These are phyloP conservation scores for Phytopythium helicoides DNA, from an alignment of 352 stramenopile species.

Conservation along the genomic window DNA sequence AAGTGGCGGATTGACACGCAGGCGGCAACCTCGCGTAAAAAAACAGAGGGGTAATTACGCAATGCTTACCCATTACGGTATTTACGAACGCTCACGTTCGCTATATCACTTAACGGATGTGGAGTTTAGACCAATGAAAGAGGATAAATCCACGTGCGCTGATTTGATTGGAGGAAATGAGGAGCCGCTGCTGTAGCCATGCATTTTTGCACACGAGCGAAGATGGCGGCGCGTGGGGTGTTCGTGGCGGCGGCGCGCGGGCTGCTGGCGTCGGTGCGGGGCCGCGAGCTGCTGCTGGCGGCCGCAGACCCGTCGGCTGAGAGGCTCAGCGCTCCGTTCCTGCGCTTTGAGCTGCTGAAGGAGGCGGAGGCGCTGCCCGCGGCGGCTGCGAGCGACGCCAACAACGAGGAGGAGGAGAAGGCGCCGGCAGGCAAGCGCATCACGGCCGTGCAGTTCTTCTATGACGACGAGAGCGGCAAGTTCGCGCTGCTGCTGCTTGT, in stretches of 20 bases:
- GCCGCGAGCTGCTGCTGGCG: slow-evolving; percentile 61
- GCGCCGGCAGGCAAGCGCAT: slow-evolving; percentile 36
- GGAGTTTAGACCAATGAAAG: too few relatives aligned
- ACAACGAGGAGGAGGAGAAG: slow-evolving; percentile 18
- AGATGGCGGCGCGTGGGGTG: slow-evolving; percentile 48
- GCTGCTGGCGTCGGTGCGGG: slow-evolving; percentile 46
- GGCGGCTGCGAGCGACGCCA: slow-evolving; percentile 7
- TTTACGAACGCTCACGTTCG: too few relatives aligned
- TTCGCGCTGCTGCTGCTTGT: slow-evolving; percentile 59
- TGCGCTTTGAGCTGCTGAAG: slow-evolving; percentile 50
- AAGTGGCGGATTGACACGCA: background rate
- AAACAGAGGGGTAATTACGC: too few relatives aligned
- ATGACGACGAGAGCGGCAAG: slow-evolving; percentile 9
- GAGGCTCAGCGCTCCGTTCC: slow-evolving; percentile 8
- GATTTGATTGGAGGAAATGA: too few relatives aligned
- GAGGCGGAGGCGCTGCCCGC: slow-evolving; percentile 17
- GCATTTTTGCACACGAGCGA: too few relatives aligned
- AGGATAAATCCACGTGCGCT: too few relatives aligned
- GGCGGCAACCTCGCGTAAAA: background rate
- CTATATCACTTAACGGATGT: too few relatives aligned
- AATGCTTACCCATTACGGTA: too few relatives aligned
- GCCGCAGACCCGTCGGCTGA: slow-evolving; percentile 13
- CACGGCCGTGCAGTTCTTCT: slow-evolving; percentile 39
- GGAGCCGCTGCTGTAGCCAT: background rate
- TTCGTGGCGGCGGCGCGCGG: slow-evolving; percentile 38